Evolutionary conservation across 192 early-diverging fungal genomes (phyloP).

Genomic region (Phlyctochytrium arcticum): DNA sequence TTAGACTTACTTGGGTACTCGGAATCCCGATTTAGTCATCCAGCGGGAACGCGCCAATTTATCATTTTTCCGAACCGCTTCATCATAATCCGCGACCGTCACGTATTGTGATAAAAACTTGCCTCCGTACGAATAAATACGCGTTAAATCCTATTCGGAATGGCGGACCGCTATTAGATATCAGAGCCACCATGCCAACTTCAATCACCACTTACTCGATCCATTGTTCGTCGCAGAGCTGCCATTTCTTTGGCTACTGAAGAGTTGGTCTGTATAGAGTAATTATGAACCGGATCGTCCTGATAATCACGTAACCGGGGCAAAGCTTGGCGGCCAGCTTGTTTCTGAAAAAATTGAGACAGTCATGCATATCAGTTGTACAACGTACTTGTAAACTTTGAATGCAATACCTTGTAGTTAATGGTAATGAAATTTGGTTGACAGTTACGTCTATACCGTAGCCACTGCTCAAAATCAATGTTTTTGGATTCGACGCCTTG

Average conservation of each 20-base stretch:
- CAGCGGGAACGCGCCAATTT: not conserved
- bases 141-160: not conserved
- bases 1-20: too few relatives aligned
- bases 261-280: conserved; percentile 16
- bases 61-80: not conserved
- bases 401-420: conserved; percentile 9
- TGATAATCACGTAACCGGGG: not conserved
- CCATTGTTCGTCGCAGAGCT: conserved; percentile 2
- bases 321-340: not conserved
- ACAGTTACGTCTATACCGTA: not conserved
- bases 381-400: not conserved
- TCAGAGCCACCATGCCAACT: too few relatives aligned
- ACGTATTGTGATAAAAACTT: conserved; percentile 14
- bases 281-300: conserved; percentile 3
- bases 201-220: not conserved
- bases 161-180: too few relatives aligned
- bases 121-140: conserved; percentile 12
- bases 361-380: not conserved
- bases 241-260: conserved; percentile 2
- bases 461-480: conserved; percentile 1
- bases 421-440: conserved; percentile 17
- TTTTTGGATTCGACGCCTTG: conserved; percentile 13
- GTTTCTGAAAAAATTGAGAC: not conserved
- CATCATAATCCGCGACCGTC: conserved; percentile 15
- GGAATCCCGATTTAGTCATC: conserved; percentile 2